Base-by-base conservation (phyloP, 805 yeast species). In the Wickerhamiella sorbophila region DNA sequence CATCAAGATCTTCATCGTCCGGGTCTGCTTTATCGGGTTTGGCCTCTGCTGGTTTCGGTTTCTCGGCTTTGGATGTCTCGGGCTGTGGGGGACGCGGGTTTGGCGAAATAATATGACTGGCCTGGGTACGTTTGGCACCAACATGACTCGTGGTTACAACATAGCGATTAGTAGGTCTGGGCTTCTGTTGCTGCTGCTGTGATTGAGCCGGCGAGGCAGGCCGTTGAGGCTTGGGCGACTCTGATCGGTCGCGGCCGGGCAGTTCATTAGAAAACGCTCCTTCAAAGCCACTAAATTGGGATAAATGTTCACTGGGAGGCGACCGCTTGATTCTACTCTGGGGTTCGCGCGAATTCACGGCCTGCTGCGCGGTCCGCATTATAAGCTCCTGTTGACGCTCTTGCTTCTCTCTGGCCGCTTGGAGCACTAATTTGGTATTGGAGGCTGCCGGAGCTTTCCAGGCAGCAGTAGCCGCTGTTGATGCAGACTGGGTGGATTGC, bases 381-480 rank as follows among this genome's bases (percentile, higher is more conserved):
- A 36, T 16, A 8, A 36, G n/a, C 4, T 36, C 38, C 16, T 36
- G 19, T n/a, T 36, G 38, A 21, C 38, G 38, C 20, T 36, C 31
- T 20, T 22, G 31, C 18, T 17, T 24, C 6, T 22, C 31, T 18
- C 38, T 29, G 16, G 38, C 29, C 19, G 38, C 21, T n/a, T 31
- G 33, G 20, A 24, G 38, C 29, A 24, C 29, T 6, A 12, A 6
- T 6, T 12, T 6, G 6, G 29, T 8, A 20, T 15, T 24, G 14
- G 38, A 22, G 21, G 38, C 14, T 22, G 39, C 39, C 15, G 33
- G 33, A 15, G 8, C n/a, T 15, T 31, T 17, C 57, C 57, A 51
- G 4, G 55, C 56, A 9, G 45, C 39, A 17, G 48, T 42, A 3
- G 57, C 57, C 10, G 57, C 54, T 19, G 38, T 32, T 12, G 43